Percentiles rank a stretch among this genome's conserved stretches.
These are phyloP conservation scores for Rhodotorula sp. DNA, from an alignment of 1,284 basidiomycete genomes.

Conservation along the genomic window DNA sequence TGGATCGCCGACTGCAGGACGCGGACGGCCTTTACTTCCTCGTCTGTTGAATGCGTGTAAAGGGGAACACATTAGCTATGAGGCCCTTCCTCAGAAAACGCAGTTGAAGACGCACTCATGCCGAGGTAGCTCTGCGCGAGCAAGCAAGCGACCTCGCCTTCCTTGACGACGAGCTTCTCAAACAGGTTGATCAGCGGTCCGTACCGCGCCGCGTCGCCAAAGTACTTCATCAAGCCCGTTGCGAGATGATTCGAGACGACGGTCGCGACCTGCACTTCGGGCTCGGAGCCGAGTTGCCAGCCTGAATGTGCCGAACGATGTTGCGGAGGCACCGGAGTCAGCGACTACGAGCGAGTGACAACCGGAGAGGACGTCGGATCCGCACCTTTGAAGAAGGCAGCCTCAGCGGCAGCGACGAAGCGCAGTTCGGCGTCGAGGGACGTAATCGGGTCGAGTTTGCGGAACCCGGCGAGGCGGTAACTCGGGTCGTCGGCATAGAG, in stretches of 20 bases:
- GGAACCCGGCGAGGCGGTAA: slow-evolving; percentile 87
- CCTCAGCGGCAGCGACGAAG: slow-evolving; percentile 88
- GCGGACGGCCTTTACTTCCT: slow-evolving; percentile 96
- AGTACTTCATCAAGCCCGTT: slow-evolving; percentile 93
- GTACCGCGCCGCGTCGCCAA: slow-evolving; percentile 84
- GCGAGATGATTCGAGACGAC: slow-evolving; percentile 97
- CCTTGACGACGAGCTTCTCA: slow-evolving; percentile 79
- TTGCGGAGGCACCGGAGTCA: neutral
- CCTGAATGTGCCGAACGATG: slow-evolving; percentile 55
- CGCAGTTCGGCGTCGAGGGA: slow-evolving; percentile 82
- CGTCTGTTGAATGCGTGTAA: slow-evolving; percentile 59
- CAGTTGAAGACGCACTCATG: slow-evolving; percentile 70
- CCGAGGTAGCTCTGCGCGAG: slow-evolving; percentile 90
- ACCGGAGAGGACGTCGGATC: neutral
- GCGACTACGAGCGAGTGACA: neutral
- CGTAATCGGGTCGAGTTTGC: slow-evolving; percentile 93
- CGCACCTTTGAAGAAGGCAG: slow-evolving; percentile 82
- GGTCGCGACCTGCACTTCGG: slow-evolving; percentile 97
- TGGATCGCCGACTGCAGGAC: slow-evolving; percentile 84
- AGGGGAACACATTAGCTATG: slow-evolving; percentile 3
- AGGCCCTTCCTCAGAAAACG: neutral
- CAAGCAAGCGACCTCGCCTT: slow-evolving; percentile 86
- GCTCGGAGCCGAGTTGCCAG: slow-evolving; percentile 98
- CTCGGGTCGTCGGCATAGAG: slow-evolving; percentile 94
- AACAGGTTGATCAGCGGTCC: slow-evolving; percentile 86